Base-by-base conservation (phyloP, 441 rosid species). In the Euphorbia corollata region DNA sequence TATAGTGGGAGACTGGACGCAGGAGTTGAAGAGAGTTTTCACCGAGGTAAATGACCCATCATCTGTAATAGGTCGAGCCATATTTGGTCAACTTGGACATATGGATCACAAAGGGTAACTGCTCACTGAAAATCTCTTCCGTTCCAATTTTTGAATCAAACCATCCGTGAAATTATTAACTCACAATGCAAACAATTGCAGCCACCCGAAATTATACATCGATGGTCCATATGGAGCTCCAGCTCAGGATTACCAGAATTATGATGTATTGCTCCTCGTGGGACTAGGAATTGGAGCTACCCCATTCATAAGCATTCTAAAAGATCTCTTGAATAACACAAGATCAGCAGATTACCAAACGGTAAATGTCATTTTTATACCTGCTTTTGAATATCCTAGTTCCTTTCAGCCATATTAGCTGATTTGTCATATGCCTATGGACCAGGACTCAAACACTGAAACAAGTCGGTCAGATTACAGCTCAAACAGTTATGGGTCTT, bases 211-310 rank as follows among this genome's bases (percentile, higher is more conserved):
- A 70, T 72, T 94, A 59, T 77, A 79, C n/a, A 85, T 89, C 9
- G 99, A 91, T 54, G 99, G 99, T 64, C 99, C 99, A 19, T 94
- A 89, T 32, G 99, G 99, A 20, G 97, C 99, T 60, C 97, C 98
- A 50, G 97, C 99, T 36, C 99, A 91, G 65, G 98, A 94, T 82
- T 91, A 91, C 80, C 79, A 77, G 71, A 89, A 84, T 51, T 91
- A 94, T 32, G 97, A 94, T 62, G 97, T 94, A 57, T 77, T 94
- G 78, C 98, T 94, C 59, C 99, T 91, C 22, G 89, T 91, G 57
- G 98, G 99, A 34, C 83, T 91, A 13, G 99, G 97, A 67, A 94
- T 91, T 59, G 99, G 99, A 68, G 98, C 99, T 24, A 91, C 99
- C 54, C 99, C 98, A 69, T 91, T 91, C 75, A 76, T 94, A 56